Evolutionary conservation across 169 alveolate genomes (phyloP), one percentile per base, ranked within the genome.

Genomic region (Plasmodium yoelii): DNA sequence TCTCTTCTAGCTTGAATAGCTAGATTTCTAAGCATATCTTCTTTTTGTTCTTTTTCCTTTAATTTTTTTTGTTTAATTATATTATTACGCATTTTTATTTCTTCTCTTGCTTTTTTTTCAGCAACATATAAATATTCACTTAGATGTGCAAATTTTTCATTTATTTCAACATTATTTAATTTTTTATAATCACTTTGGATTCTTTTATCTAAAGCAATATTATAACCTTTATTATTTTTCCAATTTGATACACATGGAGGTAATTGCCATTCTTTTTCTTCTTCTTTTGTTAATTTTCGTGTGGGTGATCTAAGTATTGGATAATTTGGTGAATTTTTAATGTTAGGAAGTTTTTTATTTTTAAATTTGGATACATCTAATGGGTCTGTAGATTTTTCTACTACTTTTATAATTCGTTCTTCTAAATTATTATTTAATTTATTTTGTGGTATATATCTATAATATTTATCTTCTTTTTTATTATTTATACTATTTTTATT

Each of bases 201-300:
- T 68, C 99, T 94, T 97, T 97, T 98, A 92, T 98, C 99, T 18
- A 98, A 90, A 7, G 99, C 99, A 42, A 98, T 97, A 39, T 99
- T 98, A 93, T 97, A 98, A 0, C 99, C 99, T 96, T 97, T 97
- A 53, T 98, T 98, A 77, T 98, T 98, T 93, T 97, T 98, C 99
- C 99, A 98, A 93, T 98, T 98, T 65, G 99, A 96, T 64, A 98
- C 97, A 71, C 99, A 97, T 2, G 99, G 99, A 15, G 99, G 99
- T 49, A 98, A 96, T 95, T 97, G 98, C 99, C 99, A 98, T 84
- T 97, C 98, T 91, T 94, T 87, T 90, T 97, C 98, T 91, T 98
- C 99, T 90, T 98, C 96, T 87, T 88, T 94, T 0, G 99, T 98
- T 59, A 98, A 88, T 88, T 98, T 97, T 63, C 99, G 93, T n/a